A percentile compares a stretch with the other conserved stretches of the same genome.
Evolutionary conservation across 306 rosid genomes (phyloP).

Genomic region (Inga oerstediana): DNA sequence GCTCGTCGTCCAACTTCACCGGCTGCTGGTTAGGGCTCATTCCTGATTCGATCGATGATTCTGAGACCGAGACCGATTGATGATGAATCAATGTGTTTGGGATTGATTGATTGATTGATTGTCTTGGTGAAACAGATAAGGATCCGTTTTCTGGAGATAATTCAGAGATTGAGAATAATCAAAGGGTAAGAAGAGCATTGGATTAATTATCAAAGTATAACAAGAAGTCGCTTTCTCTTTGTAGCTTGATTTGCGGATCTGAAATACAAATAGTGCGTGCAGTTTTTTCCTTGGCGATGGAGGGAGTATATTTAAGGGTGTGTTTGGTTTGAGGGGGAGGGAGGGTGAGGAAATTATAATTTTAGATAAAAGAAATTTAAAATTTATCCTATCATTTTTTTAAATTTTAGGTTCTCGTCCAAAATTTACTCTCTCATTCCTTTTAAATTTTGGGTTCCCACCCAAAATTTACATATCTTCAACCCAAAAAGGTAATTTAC

Average conservation of each 20-base stretch:
- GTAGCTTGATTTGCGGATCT: neutral
- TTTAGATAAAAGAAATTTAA: too few relatives aligned
- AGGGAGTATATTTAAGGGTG: neutral
- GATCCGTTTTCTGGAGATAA: neutral
- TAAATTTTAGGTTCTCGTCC: too few relatives aligned
- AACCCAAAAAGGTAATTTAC: too few relatives aligned
- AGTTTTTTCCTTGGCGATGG: neutral
- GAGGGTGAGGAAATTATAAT: too few relatives aligned
- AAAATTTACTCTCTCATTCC: too few relatives aligned
- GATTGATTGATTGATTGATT: neutral
- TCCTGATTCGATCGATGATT: neutral
- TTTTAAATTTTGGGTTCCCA: too few relatives aligned
- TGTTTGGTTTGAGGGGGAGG: too few relatives aligned
- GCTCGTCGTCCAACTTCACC: slow-evolving; percentile 57
- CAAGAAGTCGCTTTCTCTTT: neutral
- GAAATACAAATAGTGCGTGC: neutral
- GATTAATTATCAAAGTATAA: neutral
- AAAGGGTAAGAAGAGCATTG: neutral
- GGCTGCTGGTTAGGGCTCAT: slow-evolving; percentile 54
- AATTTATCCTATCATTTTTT: too few relatives aligned
- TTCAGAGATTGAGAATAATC: neutral
- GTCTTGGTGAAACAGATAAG: neutral
- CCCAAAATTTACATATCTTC: too few relatives aligned
- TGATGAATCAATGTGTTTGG: neutral
- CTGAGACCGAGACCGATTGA: neutral